Conservation (phyloP, 2,329 filamentous ascomycete species). For the Scolecobasidium constrictum region DNA sequence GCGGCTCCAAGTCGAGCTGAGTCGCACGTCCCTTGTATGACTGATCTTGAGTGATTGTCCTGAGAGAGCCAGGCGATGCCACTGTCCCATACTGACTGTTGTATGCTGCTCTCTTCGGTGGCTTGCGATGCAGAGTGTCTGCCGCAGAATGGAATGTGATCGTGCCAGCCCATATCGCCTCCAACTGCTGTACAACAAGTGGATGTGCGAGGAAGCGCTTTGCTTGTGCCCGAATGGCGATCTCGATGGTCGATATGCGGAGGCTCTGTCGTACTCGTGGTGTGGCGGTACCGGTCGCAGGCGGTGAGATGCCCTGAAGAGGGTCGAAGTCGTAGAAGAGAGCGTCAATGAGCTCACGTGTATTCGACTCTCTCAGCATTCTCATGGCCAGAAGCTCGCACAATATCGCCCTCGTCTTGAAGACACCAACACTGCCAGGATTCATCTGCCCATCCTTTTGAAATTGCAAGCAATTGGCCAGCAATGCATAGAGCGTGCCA, state of each 20-base stretch:
- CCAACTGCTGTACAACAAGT: constrained; percentile 85
- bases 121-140: constrained; percentile 66
- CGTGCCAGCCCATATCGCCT: constrained; percentile 92
- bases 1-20: constrained; percentile 16
- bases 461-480: constrained; percentile 92
- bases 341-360: constrained; percentile 83
- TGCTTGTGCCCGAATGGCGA: constrained; percentile 84
- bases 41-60: constrained; percentile 4
- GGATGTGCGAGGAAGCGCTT: constrained; percentile 90
- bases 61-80: background rate
- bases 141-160: constrained; percentile 89
- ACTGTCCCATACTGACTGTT: constrained; percentile 15
- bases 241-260: constrained; percentile 80
- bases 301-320: constrained; percentile 62
- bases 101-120: constrained; percentile 22
- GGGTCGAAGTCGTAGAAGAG: constrained; percentile 93
- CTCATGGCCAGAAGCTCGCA: constrained; percentile 88
- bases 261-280: constrained; percentile 33
- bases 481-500: constrained; percentile 77
- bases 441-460: constrained; percentile 73
- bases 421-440: constrained; percentile 74
- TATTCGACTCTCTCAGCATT: constrained; percentile 78
- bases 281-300: constrained; percentile 24
- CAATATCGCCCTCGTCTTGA: constrained; percentile 73
- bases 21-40: constrained; percentile 2